Evolutionary conservation across 2,329 filamentous ascomycete genomes (phyloP).

Genomic region (Hymenoscyphus fructigenus): DNA sequence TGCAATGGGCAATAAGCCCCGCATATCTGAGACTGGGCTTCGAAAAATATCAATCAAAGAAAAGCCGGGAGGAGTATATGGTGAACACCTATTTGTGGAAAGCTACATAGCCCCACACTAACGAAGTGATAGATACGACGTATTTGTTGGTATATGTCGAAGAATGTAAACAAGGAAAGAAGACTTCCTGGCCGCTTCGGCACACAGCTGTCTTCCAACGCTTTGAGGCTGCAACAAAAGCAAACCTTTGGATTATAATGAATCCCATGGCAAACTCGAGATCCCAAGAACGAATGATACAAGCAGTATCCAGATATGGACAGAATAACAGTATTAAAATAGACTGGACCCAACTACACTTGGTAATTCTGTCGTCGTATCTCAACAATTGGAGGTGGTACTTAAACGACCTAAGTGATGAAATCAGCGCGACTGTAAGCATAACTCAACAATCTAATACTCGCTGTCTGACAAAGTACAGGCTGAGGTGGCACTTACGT

Average conservation of each 20-base stretch:
- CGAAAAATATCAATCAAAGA: slow-evolving; percentile 13
- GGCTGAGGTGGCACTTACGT: slow-evolving; percentile 7
- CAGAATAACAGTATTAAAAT: no score
- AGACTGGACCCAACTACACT: no score
- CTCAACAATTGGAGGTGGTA: slow-evolving; percentile 36
- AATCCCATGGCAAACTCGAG: no score
- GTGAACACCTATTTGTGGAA: background rate
- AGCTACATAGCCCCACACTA: background rate
- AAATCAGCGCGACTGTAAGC: slow-evolving; percentile 12
- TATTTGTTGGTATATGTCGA: slow-evolving; percentile 32
- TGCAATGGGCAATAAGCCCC: slow-evolving; percentile 10
- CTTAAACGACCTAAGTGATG: slow-evolving; percentile 20
- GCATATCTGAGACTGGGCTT: slow-evolving; percentile 14
- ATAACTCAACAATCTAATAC: no score
- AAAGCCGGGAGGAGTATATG: slow-evolving; percentile 13
- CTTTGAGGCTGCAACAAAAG: slow-evolving; percentile 25
- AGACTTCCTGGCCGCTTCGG: slow-evolving; percentile 32
- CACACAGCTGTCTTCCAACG: slow-evolving; percentile 38
- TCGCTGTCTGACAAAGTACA: no score
- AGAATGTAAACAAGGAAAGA: slow-evolving; percentile 24
- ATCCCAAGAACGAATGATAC: no score
- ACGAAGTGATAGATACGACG: slow-evolving; percentile 31
- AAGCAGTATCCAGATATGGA: no score
- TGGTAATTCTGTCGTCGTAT: slow-evolving; percentile 33
- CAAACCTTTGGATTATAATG: slow-evolving; percentile 33